Evolutionary conservation across 768 basidiomycete species (phyloP), one percentile per base, ranked within the genome.

Genomic region (Macrolepiota albuminosa): DNA sequence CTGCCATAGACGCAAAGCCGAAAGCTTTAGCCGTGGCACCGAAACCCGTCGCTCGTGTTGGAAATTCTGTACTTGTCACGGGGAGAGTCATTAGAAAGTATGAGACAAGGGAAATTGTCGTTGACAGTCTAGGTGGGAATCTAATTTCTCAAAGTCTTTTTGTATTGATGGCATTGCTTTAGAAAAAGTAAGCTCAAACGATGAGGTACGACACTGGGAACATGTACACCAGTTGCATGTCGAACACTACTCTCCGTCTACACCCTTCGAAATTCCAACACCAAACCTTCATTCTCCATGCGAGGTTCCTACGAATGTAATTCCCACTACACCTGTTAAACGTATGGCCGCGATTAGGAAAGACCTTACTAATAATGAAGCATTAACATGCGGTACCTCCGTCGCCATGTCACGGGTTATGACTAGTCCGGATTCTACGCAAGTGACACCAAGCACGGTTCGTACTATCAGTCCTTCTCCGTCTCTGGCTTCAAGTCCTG

Each of bases 121-220:
- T 81, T 4, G 75, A 81, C 26, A 67, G 70, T n/a, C 78, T 90
- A 49, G 76, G 88, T 88, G 34, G 29, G 81, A 65, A 14, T 56
- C 56, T 16, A 6, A 14, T 34, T n/a, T 52, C 51, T 18, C 9
- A 4, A 36, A 36, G 45, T 40, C 43, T 46, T 33, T 29, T 29
- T 29, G 29, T 49, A 57, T 34, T 21, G 29, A 36, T 16, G 47
- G 43, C 4, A 40, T 36, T 9, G 11, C 56, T 13, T 43, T 53
- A 87, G 84, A 73, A 24, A 66, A 60, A 29, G 82, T 67, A 58
- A 59, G 18, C 81, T 84, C 10, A 0, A 84, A 84, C 61, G 86
- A 88, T 4, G 86, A 91, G 69, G 75, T 84, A 7, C 60, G 65
- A 3, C 89, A 91, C 63, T 81, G 82, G 75, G 72, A 75, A 51